Base-by-base conservation (phyloP, 345 rosid species). In the Populus nigra region DNA sequence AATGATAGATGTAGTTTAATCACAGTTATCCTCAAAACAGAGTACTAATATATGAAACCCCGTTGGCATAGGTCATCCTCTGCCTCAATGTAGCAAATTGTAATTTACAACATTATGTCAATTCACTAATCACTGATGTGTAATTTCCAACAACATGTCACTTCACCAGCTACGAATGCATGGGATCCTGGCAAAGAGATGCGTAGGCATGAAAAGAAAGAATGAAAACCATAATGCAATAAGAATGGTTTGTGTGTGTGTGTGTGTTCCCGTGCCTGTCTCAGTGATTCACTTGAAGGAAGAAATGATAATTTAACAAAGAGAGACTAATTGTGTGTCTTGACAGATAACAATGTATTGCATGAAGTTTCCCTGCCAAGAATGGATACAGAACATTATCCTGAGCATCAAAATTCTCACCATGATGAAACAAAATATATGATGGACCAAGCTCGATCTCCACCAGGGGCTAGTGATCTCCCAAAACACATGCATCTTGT, bases 401-500 rank as follows among this genome's bases (percentile, higher is more conserved):
- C 65, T 1, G 29, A 8, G n/a, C 29, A 57, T 4, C n/a, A 79
- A 18, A 41, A 79, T 78, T 76, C 92, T 87, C 43, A 96, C 99
- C 95, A 92, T 71, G 99, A 91, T 36, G 95, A 86, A 77, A 88
- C 82, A 81, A 94, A 94, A 75, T 94, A 96, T 75, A 94, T 92
- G 74, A 96, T 96, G 59, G 97, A 84, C 99, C 99, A 96, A 43
- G 98, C 97, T 77, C 97, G 93, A 86, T 91, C 84, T 33, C 88
- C 89, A 12, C 99, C 98, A 0, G 98, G 94, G 10, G 90, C 41
- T 78, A 94, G 84, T 50, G 98, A 97, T 81, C 94, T 89, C 65
- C 98, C 97, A 68, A 96, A 90, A 76, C 99, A 93, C 99, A 93
- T 96, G 84, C 99, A 93, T 83, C 81, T 93, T 35, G 99, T 93